These are phyloP conservation scores for Phytophthora pisi DNA, from an alignment of 352 stramenopile species.

Conservation along the genomic window DNA sequence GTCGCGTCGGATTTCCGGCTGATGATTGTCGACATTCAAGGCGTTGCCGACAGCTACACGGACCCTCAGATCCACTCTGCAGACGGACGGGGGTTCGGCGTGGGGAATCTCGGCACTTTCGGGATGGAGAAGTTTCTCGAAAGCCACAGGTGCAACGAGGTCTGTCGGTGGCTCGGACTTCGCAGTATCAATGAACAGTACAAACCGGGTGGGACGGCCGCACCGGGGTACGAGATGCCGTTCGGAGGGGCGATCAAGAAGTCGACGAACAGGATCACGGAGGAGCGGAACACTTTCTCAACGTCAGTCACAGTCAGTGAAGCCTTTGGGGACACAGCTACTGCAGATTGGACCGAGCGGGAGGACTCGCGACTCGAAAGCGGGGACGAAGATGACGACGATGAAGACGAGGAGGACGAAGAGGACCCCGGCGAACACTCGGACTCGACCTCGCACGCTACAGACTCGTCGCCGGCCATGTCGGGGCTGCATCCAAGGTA, in stretches of 20 bases:
- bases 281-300: constrained; percentile 84
- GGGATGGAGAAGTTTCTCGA: constrained; percentile 90
- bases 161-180: constrained; percentile 83
- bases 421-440: constrained; percentile 26
- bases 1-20: constrained; percentile 83
- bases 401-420: constrained; percentile 36
- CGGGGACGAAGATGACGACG: constrained; percentile 37
- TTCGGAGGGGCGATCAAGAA: constrained; percentile 83
- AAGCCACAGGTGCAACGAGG: constrained; percentile 87
- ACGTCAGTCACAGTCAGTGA: constrained; percentile 81
- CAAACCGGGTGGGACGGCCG: constrained; percentile 77
- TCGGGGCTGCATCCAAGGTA: constrained; percentile 27
- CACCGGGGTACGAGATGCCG: constrained; percentile 80
- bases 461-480: constrained; percentile 32
- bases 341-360: constrained; percentile 30
- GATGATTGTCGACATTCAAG: constrained; percentile 90
- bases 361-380: constrained; percentile 27
- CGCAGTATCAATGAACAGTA: constrained; percentile 80
- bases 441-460: constrained; percentile 38
- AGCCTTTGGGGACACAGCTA: constrained; percentile 62
- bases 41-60: constrained; percentile 85
- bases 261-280: constrained; percentile 79
- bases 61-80: constrained; percentile 86
- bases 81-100: constrained; percentile 81
- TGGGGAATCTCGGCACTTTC: constrained; percentile 82